Evolutionary conservation across 1,284 basidiomycete genomes (phyloP), one percentile per base, ranked within the genome.

Genomic region (Trichosporon faecale): DNA sequence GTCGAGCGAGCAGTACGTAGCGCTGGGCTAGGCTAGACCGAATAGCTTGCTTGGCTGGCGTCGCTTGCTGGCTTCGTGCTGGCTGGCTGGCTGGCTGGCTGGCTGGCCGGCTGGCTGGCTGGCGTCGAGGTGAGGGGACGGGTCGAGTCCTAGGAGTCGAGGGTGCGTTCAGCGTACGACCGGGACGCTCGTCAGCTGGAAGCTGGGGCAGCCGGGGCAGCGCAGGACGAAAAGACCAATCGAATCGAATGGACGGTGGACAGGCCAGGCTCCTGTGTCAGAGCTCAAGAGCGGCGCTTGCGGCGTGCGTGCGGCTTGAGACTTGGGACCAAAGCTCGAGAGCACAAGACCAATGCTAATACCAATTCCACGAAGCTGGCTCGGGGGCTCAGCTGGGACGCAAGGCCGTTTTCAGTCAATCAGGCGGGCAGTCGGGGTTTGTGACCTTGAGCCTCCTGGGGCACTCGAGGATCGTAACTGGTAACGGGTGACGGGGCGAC

Each of bases 1-100:
- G 57, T 52, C 44, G 61, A 37, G 63, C 33, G 46, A 55, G 49
- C 49, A 52, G 49, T 35, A 37, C 66, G 46, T 21, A 35, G 52
- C 37, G 66, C 14, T 64, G 33, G 31, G 35, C 16, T 64, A 18
- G 33, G 33, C 31, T 37, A 27, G 35, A n/a, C 14, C 18, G n/a
- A 9, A n/a, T 12, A 35, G 37, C 8, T 25, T n/a, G 37, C 8
- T 25, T n/a, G 35, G 49, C 49, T 44, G n/a, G 23, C 35, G 63
- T 25, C 25, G 31, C n/a, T 18, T 23, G 33, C 63, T 25, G 63
- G 21, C 18, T 35, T 14, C n/a, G n/a, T 35, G 18, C n/a, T 29
- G 27, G 60, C 60, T 5, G 12, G 60, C 14, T 29, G 29, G 31
- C 16, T n/a, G n/a, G n/a, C n/a, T n/a, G n/a, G n/a, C n/a, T n/a